Conservation (phyloP, 164 flowering plant genomes). For the Pachysandra terminalis region DNA sequence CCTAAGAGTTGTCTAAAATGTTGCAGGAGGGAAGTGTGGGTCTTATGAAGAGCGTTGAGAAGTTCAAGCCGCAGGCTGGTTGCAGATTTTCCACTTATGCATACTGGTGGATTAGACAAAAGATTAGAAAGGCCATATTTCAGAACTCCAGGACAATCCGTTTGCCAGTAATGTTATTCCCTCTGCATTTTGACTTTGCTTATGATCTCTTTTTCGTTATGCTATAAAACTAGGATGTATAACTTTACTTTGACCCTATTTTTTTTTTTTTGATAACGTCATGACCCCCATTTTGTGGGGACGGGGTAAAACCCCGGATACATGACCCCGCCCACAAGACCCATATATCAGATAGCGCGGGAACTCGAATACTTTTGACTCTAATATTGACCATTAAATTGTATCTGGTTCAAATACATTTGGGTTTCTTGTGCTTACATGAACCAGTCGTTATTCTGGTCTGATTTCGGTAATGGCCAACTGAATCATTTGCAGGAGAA, state of each 20-base stretch:
- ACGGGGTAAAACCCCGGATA: too few relatives aligned
- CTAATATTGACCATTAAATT: neutral
- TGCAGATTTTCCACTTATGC: conserved; percentile 90
- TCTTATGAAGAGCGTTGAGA: conserved; percentile 82
- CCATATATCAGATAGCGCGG: too few relatives aligned
- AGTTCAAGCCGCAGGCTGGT: conserved; percentile 81
- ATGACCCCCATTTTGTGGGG: too few relatives aligned
- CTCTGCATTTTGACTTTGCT: neutral
- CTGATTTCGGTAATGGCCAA: neutral
- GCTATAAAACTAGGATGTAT: neutral
- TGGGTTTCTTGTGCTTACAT: neutral
- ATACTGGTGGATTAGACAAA: conserved; percentile 93
- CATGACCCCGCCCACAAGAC: too few relatives aligned
- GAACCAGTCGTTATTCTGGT: neutral
- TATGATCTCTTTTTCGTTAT: neutral
- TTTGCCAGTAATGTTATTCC: conserved; percentile 57
- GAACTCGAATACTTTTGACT: neutral
- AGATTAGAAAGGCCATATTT: conserved; percentile 64
- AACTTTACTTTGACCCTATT: neutral
- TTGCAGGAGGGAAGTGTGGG: conserved; percentile 91
- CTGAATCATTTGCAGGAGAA: conserved; percentile 53
- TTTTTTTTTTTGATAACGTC: too few relatives aligned
- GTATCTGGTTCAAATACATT: neutral
- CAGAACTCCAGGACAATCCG: conserved; percentile 78
- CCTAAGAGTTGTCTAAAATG: neutral